Conservation (phyloP, 805 yeast species). For the Candida sithepensis region DNA sequence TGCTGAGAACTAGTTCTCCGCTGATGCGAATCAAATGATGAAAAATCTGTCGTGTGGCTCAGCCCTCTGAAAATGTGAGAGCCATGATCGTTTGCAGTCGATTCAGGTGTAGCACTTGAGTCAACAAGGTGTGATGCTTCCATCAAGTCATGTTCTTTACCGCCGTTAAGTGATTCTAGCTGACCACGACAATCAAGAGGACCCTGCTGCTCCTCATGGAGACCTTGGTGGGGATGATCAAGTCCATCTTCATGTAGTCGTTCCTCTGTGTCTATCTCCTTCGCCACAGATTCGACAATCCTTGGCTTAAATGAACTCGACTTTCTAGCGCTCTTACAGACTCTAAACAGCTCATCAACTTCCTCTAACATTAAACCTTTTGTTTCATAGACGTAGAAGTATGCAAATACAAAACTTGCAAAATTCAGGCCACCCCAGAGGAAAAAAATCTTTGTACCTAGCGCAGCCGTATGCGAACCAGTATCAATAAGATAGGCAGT, state of each 20-base stretch:
- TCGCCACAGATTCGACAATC: neutral
- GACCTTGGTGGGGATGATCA: neutral
- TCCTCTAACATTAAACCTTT: constrained; percentile 78
- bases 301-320: constrained; percentile 42
- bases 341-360: constrained; percentile 68
- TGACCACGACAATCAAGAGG: neutral
- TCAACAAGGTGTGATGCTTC: neutral
- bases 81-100: neutral
- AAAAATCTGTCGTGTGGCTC: neutral
- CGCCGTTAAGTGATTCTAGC: neutral
- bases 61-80: neutral
- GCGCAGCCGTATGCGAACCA: constrained; percentile 61
- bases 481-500: constrained; percentile 75
- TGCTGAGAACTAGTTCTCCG: neutral
- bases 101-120: constrained; percentile 1
- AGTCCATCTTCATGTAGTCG: neutral
- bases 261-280: neutral
- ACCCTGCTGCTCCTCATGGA: neutral
- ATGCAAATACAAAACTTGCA: constrained; percentile 55
- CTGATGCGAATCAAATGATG: neutral
- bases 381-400: constrained; percentile 72
- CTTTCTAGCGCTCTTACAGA: constrained; percentile 51
- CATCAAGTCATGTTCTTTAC: neutral
- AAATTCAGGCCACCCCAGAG: constrained; percentile 75
- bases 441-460: constrained; percentile 72